Conservation (phyloP, 176 grass and related monocot species). For the Olyra latifolia region DNA sequence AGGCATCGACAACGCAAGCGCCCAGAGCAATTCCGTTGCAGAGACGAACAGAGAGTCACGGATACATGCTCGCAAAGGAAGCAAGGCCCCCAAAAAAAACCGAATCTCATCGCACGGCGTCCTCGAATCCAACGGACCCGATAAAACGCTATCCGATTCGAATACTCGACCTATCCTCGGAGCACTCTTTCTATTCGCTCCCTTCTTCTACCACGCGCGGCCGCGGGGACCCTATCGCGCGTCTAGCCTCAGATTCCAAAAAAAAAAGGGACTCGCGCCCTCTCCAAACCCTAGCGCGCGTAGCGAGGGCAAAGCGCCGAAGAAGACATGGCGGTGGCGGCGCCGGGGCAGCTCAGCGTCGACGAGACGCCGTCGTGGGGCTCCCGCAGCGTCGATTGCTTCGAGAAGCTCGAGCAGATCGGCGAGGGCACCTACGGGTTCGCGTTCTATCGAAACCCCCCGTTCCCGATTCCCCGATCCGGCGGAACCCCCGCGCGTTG, state of each 20-base stretch:
- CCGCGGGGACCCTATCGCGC: too few species aligned
- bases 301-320: background rate
- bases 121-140: background rate
- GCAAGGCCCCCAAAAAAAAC: too few species aligned
- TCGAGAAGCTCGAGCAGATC: constrained; percentile 81
- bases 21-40: too few species aligned
- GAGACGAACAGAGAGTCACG: too few species aligned
- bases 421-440: constrained; percentile 79
- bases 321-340: constrained; percentile 59
- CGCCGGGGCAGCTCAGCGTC: constrained; percentile 65
- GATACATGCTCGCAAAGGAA: background rate
- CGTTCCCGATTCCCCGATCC: background rate
- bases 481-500: background rate
- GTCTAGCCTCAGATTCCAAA: too few species aligned
- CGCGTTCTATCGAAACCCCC: background rate
- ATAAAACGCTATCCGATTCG: background rate
- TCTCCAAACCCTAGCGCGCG: constrained; percentile 38
- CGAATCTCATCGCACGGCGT: background rate
- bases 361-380: constrained; percentile 64
- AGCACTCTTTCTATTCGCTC: background rate
- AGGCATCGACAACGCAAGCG: too few species aligned
- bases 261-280: too few species aligned
- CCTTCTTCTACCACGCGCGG: background rate
- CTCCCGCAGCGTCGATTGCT: constrained; percentile 70
- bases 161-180: too few species aligned